Base-by-base conservation (phyloP, 768 basidiomycete genomes). In the Boletus edulis region DNA sequence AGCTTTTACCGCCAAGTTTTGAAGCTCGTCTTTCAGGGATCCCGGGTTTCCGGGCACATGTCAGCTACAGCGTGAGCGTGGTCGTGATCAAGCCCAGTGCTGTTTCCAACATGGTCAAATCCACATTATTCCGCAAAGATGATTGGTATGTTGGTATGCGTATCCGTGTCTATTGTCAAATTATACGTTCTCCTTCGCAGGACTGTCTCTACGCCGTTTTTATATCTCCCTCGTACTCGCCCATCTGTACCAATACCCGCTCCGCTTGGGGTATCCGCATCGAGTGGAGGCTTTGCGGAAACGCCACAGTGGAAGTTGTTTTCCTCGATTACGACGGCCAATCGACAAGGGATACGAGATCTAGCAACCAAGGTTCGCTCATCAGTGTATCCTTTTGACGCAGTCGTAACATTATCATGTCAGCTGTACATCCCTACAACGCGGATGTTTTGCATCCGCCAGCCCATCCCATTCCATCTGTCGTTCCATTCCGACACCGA, bases 1-100 rank as follows among this genome's bases (percentile, higher is more conserved):
- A 90, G 88, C 76, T 82, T 42, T 74, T 91, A 22, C 89, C 89
- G 20, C 89, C 89, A 1, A 87, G 82, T 13, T 85, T 83, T 57
- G 75, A 82, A 53, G 82, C 85, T 15, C 86, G 84, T 58, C 73
- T 91, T 17, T 79, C 81, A 13, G 88, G 88, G 4, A 67, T 90
- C 8, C 89, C 89, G 11, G 89, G 89, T 1, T 89, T 91, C 63
- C 73, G 76, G 15, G 87, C 89, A 14, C 78, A 69, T 8, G 81
- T 88, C 49, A 80, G 81, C 24, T 91, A 91, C 63, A 76, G 75
- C 27, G 76, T 89, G 10, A 78, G 73, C 49, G 83, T 77, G 1
- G 71, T 75, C 24, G 76, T 83, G 24, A 71, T 76, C 55, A 84
- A 82, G 61, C 78, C 77, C 39, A 71, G 69, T 52, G 70, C 71